phyloP scores from a whole-genome alignment of 768 basidiomycete genomes.

The Serendipita sp. region DNA sequence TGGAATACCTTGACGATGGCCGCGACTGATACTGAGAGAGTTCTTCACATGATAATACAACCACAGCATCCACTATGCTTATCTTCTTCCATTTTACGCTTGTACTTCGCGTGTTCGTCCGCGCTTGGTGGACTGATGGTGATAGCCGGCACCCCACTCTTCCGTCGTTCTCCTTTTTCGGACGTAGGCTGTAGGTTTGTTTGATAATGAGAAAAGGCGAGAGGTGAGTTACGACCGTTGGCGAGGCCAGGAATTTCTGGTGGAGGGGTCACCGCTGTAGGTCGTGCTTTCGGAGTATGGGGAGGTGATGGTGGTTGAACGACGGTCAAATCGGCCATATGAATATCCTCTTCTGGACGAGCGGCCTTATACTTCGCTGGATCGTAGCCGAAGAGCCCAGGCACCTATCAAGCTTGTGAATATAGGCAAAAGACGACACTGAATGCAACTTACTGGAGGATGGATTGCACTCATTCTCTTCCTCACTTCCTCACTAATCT shows the following conservation, averaged over 20 bases:
- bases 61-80: slow-evolving; percentile 53
- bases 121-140: slow-evolving; percentile 10
- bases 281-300: slow-evolving; percentile 12
- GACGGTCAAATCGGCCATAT: slow-evolving; percentile 43
- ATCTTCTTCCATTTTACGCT: slow-evolving; percentile 22
- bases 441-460: background rate
- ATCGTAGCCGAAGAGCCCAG: slow-evolving; percentile 71
- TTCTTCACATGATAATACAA: slow-evolving; percentile 59
- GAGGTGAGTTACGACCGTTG: background rate
- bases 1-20: too few relatives aligned
- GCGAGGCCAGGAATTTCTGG: background rate
- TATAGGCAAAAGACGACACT: background rate
- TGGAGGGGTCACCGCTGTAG: slow-evolving; percentile 20
- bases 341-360: slow-evolving; percentile 29
- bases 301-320: slow-evolving; percentile 14
- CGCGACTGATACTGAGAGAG: background rate
- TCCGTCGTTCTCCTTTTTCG: slow-evolving; percentile 8
- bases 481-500: slow-evolving; percentile 1
- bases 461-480: background rate
- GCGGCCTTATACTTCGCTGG: slow-evolving; percentile 49
- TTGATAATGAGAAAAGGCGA: slow-evolving; percentile 26
- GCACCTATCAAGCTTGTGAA: slow-evolving; percentile 32
- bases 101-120: slow-evolving; percentile 4
- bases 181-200: slow-evolving; percentile 12
- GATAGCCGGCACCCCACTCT: slow-evolving; percentile 10